Percentiles rank a stretch among this genome's conserved stretches.
Conservation (phyloP, 768 basidiomycete species). For the Tephrocybe sp. region DNA sequence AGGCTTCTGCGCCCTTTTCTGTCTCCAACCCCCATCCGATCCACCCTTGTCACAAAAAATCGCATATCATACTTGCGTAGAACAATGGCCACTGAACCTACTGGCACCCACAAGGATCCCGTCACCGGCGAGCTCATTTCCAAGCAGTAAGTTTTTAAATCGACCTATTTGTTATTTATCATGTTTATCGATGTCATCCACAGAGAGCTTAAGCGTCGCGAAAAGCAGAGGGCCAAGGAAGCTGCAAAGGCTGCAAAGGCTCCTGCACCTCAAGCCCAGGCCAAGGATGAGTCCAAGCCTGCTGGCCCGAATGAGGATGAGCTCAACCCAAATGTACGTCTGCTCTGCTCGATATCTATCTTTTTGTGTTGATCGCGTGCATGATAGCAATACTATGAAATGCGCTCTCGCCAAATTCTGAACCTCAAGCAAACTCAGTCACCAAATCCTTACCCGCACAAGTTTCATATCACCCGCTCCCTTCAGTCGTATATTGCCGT, state of each 20-base stretch:
- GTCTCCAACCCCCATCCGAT: conserved; percentile 9
- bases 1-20: conserved; percentile 26
- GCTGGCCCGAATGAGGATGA: conserved; percentile 66
- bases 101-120: conserved; percentile 66
- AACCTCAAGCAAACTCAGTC: conserved; percentile 79
- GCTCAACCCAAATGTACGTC: conserved; percentile 84
- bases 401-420: conserved; percentile 85
- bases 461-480: conserved; percentile 87
- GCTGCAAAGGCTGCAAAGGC: conserved; percentile 48
- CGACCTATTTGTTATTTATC: conserved; percentile 13
- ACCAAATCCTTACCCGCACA: conserved; percentile 98
- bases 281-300: conserved; percentile 39
- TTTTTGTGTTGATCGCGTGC: conserved; percentile 3
- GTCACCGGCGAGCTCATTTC: conserved; percentile 96
- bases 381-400: conserved; percentile 91
- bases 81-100: conserved; percentile 41
- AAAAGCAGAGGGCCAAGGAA: conserved; percentile 85
- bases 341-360: background rate
- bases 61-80: conserved; percentile 1
- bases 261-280: conserved; percentile 35
- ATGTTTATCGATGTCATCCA: conserved; percentile 23
- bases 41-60: conserved; percentile 5
- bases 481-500: conserved; percentile 68
- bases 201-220: conserved; percentile 92
- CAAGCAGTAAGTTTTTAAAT: conserved; percentile 73